phyloP scores from a whole-genome alignment of 2,329 filamentous ascomycete genomes.

The Magnaporthales sp. region DNA sequence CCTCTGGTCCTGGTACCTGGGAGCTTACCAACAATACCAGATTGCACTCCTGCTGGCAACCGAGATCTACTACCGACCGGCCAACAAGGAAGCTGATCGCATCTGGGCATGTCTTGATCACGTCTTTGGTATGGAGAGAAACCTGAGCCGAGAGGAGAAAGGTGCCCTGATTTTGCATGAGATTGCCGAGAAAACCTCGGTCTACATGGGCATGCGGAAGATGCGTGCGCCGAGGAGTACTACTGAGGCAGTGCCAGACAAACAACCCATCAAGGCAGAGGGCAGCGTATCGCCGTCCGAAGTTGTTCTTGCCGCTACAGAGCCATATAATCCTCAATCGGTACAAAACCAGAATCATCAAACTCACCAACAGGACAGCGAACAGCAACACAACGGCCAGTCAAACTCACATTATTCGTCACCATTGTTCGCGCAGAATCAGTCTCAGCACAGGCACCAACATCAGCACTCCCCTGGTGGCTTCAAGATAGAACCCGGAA shows the following conservation, averaged over 20 bases:
- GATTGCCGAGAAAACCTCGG: conserved; percentile 49
- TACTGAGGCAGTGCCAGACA: conserved; percentile 25
- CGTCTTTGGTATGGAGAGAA: conserved; percentile 53
- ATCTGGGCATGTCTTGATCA: conserved; percentile 68
- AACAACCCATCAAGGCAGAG: conserved; percentile 24
- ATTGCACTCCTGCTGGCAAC: conserved; percentile 58
- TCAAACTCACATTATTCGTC: not conserved
- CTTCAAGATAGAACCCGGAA: conserved; percentile 6
- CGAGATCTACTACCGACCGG: conserved; percentile 54
- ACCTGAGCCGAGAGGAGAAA: conserved; percentile 46
- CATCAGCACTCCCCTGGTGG: conserved; percentile 4
- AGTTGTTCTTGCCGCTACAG: conserved; percentile 10
- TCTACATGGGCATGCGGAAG: conserved; percentile 51
- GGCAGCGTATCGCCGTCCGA: conserved; percentile 5
- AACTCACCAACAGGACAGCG: not conserved
- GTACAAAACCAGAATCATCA: conserved; percentile 5
- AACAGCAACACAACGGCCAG: not conserved
- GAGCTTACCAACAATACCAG: conserved; percentile 67
- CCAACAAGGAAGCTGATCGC: conserved; percentile 48
- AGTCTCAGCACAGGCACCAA: conserved; percentile 9
- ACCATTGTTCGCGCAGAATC: conserved; percentile 6
- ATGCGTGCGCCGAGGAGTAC: conserved; percentile 42
- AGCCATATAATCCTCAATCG: conserved; percentile 7
- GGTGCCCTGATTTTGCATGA: conserved; percentile 52
- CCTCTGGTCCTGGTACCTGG: conserved; percentile 61